Percentiles rank a stretch among this genome's conserved stretches.
Conservation (phyloP, 2,329 filamentous ascomycete species). For the Botryotinia calthae region DNA sequence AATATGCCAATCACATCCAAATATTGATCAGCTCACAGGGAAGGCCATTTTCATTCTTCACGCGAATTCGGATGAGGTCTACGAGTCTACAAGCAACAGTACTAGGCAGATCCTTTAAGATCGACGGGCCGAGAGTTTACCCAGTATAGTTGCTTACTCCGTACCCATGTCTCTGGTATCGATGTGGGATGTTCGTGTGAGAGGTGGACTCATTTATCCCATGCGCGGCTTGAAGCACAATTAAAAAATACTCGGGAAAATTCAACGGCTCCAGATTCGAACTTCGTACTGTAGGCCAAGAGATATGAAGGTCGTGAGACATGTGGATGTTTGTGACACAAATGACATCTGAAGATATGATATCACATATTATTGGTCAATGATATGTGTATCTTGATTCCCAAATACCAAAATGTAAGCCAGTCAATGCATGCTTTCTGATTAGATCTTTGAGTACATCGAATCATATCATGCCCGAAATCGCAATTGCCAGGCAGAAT, state of each 20-base stretch:
- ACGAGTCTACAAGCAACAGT: background rate
- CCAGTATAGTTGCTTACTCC: background rate
- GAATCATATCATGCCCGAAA: background rate
- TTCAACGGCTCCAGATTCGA: conserved; percentile 3
- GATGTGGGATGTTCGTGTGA: conserved; percentile 6
- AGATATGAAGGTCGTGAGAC: conserved; percentile 2
- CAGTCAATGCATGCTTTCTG: background rate
- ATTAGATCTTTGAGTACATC: background rate
- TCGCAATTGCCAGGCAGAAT: background rate
- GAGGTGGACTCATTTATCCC: conserved; percentile 1
- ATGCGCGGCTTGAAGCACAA: background rate
- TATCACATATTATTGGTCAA: conserved; percentile 1
- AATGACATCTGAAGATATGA: conserved; percentile 7
- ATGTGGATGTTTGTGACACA: conserved; percentile 1
- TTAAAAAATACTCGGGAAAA: background rate
- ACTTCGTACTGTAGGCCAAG: background rate
- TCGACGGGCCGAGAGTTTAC: conserved; percentile 3
- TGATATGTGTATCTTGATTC: background rate
- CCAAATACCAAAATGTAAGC: background rate
- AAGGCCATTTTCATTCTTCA: background rate
- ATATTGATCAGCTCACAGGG: background rate
- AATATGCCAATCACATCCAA: background rate
- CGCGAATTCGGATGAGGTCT: background rate
- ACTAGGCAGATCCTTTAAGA: conserved; percentile 16
- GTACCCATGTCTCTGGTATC: background rate